Conservation (phyloP, 805 yeast genomes). For the Vanderwaltozyma tropicalis region DNA sequence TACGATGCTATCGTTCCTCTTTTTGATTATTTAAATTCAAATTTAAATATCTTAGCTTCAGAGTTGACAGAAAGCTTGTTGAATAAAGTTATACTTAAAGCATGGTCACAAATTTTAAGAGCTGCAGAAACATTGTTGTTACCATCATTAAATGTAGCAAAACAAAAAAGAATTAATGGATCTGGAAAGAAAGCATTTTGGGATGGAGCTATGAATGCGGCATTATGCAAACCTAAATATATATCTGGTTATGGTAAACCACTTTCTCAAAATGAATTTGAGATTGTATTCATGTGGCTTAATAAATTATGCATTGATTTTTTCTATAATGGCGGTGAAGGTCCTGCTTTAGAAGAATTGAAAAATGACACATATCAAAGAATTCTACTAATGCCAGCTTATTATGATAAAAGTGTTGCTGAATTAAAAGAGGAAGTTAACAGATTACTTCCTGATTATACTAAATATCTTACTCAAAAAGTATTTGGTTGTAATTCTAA, state of each 20-base stretch:
- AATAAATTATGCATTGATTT: slow-evolving; percentile 55
- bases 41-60: slow-evolving; percentile 52
- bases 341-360: slow-evolving; percentile 58
- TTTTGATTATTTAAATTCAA: slow-evolving; percentile 62
- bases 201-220: slow-evolving; percentile 26
- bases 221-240: slow-evolving; percentile 4
- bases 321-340: slow-evolving; percentile 72
- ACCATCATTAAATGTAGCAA: slow-evolving; percentile 43
- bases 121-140: slow-evolving; percentile 62
- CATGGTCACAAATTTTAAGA: slow-evolving; percentile 67
- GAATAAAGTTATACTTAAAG: slow-evolving; percentile 56
- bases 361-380: slow-evolving; percentile 56
- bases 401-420: slow-evolving; percentile 43
- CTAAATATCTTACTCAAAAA: slow-evolving; percentile 33
- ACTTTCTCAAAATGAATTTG: slow-evolving; percentile 50
- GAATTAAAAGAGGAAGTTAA: slow-evolving; percentile 50
- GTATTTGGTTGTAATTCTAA: not conserved
- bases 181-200: slow-evolving; percentile 26
- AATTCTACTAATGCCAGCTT: slow-evolving; percentile 50
- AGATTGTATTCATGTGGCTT: slow-evolving; percentile 63
- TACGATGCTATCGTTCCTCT: slow-evolving; percentile 63
- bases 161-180: slow-evolving; percentile 19
- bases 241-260: slow-evolving; percentile 44
- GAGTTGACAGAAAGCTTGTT: slow-evolving; percentile 46
- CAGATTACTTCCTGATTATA: slow-evolving; percentile 43